A percentile compares a stretch with the other conserved stretches of the same genome.
Evolutionary conservation across 2,329 filamentous ascomycete species (phyloP).

Genomic region (Talaromyces sp.): DNA sequence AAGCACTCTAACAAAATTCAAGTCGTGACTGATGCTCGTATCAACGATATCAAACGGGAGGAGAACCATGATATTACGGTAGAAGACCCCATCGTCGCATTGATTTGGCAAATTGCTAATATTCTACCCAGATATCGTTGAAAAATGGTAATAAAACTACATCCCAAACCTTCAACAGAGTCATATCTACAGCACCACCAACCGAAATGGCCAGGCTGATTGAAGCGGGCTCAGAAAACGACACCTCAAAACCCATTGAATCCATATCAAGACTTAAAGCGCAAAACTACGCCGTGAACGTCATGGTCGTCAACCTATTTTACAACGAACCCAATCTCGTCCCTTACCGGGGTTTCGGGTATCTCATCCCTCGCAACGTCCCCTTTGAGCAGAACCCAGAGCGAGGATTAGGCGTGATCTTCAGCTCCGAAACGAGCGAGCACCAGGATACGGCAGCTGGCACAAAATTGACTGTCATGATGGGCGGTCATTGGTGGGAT

Average conservation of each 20-base stretch:
- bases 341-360: conserved; percentile 75
- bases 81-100: conserved; percentile 7
- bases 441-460: conserved; percentile 60
- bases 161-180: conserved; percentile 28
- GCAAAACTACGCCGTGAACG: conserved; percentile 67
- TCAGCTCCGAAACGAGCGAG: conserved; percentile 70
- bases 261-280: conserved; percentile 28
- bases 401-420: conserved; percentile 83
- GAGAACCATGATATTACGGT: conserved; percentile 28
- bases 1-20: conserved; percentile 54
- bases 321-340: conserved; percentile 66
- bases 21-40: conserved; percentile 52
- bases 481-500: conserved; percentile 92
- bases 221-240: conserved; percentile 16
- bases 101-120: not conserved
- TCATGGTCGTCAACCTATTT: conserved; percentile 91
- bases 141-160: conserved; percentile 8
- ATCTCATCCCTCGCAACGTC: conserved; percentile 78
- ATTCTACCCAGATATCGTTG: conserved; percentile 7
- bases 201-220: conserved; percentile 31
- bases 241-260: conserved; percentile 20
- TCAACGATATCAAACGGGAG: conserved; percentile 47
- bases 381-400: conserved; percentile 74
- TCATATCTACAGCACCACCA: conserved; percentile 36
- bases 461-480: conserved; percentile 89